Base-by-base conservation (phyloP, 345 rosid species). In the Cardamine occulta region DNA sequence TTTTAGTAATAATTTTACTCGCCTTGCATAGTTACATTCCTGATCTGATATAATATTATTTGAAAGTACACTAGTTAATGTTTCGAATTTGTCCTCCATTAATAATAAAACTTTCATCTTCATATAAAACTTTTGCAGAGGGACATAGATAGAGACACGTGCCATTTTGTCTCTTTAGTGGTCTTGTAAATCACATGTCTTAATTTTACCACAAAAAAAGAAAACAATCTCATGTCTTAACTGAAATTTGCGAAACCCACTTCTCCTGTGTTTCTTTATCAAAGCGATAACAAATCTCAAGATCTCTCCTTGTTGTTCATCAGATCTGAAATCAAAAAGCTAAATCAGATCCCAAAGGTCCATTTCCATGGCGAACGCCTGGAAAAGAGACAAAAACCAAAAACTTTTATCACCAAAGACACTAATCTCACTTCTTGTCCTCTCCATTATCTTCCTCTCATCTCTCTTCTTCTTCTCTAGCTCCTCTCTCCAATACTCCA, bases 331-430 rank as follows among this genome's bases (percentile, higher is more conserved):
- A 59, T 44, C 48, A 35, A 4, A 45, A 37, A 47, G 19, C 60
- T 9, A 13, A 26, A 7, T 19, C 26, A 55, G 59, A 63, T 59
- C 73, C 73, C 26, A 55, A 55, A 55, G 51, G 23, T 18, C 24
- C 35, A 57, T 70, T 61, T 79, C 75, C 75, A 89, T 90, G 93
- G 91, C 89, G 63, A 90, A 85, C 79, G 91, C 84, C 23, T 89
- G 93, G 93, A 88, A 83, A 82, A 82, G 83, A 58, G 93, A 89
- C 75, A 78, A 84, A 68, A 80, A 81, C 66, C 81, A 80, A 1
- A 91, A 83, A 56, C 75, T 89, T 35, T 80, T 88, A 29, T 47
- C 89, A 35, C 86, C 92, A 8, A 85, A 79, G 71, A 52, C 77
- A 48, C 79, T 87, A 48, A 74, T 89, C 68, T 63, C 81, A 24